Percentiles rank a stretch among this genome's conserved stretches.
phyloP scores from a whole-genome alignment of 2,329 filamentous ascomycete genomes.

The Diaporthe sp. region DNA sequence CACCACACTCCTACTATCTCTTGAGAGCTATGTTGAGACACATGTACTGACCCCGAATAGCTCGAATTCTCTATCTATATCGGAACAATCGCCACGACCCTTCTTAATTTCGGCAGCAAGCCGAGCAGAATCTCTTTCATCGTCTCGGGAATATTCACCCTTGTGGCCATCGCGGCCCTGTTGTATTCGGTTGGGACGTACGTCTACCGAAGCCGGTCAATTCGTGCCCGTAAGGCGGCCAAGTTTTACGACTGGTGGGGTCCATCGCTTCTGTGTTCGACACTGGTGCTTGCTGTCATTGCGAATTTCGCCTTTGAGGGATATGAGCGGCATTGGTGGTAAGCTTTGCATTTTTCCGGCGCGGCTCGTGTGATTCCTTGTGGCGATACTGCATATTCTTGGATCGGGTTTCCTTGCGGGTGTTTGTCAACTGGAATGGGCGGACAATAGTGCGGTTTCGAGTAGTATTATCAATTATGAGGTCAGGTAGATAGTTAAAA shows the following conservation, averaged over 20 bases:
- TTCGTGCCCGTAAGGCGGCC: constrained; percentile 85
- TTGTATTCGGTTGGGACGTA: constrained; percentile 88
- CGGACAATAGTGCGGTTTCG: not conserved
- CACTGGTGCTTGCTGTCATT: constrained; percentile 79
- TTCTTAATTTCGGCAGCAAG: constrained; percentile 83
- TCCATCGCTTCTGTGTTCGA: constrained; percentile 80
- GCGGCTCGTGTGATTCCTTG: not conserved
- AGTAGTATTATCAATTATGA: constrained; percentile 17
- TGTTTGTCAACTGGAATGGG: not conserved
- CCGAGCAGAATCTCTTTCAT: constrained; percentile 72
- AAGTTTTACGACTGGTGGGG: constrained; percentile 93
- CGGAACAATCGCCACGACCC: constrained; percentile 85
- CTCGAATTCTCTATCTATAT: constrained; percentile 98
- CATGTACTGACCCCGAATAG: constrained; percentile 56
- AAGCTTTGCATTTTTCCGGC: constrained; percentile 32
- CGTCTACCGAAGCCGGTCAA: constrained; percentile 88
- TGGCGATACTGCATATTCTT: constrained; percentile 4
- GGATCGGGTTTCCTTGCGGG: constrained; percentile 5
- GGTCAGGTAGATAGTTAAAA: constrained; percentile 7
- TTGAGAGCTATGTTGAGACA: not conserved
- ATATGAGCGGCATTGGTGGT: constrained; percentile 71
- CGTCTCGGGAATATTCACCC: constrained; percentile 83
- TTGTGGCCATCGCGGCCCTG: constrained; percentile 83
- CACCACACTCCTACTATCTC: not conserved
- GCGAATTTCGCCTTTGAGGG: constrained; percentile 87